Evolutionary conservation across 139 green algal species (phyloP).

Genomic region (Eudorina sp.): DNA sequence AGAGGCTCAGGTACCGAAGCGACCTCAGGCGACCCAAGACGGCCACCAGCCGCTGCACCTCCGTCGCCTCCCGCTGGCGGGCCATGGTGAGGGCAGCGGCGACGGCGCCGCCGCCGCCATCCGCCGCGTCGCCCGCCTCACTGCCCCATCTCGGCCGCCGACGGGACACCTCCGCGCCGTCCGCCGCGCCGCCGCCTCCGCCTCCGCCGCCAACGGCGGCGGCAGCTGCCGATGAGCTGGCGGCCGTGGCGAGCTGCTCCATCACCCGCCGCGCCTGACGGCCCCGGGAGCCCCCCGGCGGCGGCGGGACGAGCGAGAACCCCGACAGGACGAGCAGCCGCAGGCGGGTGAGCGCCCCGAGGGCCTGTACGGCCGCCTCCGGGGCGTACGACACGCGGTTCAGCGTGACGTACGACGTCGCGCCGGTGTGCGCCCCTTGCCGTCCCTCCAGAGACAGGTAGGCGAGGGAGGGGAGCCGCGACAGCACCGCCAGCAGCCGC

Average conservation of each 20-base stretch:
- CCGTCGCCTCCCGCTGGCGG: not conserved
- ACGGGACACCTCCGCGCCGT: not conserved
- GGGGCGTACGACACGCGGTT: not conserved
- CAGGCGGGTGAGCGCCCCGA: constrained; percentile 11
- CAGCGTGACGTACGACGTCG: not conserved
- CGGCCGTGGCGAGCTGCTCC: not conserved
- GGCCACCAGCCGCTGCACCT: not conserved
- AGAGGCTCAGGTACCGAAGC: constrained; percentile 29
- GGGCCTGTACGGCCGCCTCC: not conserved
- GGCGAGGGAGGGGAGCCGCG: not conserved
- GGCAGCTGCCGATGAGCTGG: not conserved
- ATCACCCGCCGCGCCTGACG: not conserved
- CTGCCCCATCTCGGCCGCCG: not conserved
- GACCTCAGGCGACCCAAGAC: not conserved
- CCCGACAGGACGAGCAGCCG: constrained; percentile 20
- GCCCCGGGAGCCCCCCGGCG: not conserved
- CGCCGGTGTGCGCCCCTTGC: not conserved
- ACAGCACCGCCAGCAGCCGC: constrained; percentile 7
- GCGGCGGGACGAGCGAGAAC: not conserved
- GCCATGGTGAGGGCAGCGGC: too few relatives aligned
- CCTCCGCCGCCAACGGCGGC: not conserved
- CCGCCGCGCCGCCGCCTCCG: not conserved
- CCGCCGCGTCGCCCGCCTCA: not conserved
- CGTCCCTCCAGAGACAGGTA: constrained; percentile 36
- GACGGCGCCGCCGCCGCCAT: too few relatives aligned